These are phyloP conservation scores for Thalassiosira mediterranea DNA, from an alignment of 352 stramenopile species.

Conservation along the genomic window DNA sequence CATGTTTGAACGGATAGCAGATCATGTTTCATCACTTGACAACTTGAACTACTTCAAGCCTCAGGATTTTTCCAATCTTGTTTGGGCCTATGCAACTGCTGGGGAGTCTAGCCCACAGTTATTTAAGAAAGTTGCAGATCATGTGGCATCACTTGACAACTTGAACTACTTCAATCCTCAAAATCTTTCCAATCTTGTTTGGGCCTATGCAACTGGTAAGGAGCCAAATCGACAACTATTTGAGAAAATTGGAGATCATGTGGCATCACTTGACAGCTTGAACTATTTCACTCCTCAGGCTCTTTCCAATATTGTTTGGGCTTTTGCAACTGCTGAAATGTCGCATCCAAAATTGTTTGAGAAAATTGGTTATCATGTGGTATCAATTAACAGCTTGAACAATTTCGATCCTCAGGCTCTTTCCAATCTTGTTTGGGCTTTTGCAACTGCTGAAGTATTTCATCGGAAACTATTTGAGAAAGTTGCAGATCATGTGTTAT, in stretches of 20 bases:
- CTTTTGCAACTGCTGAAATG: conserved; percentile 11
- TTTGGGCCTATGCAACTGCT: neutral
- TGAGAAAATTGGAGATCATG: conserved; percentile 10
- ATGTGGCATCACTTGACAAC: conserved; percentile 1
- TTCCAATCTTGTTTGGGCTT: conserved; percentile 8
- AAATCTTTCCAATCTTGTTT: conserved; percentile 1
- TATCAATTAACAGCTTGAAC: neutral
- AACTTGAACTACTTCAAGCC: neutral
- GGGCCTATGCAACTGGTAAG: conserved; percentile 2
- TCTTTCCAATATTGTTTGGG: conserved; percentile 14
- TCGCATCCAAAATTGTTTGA: conserved; percentile 1
- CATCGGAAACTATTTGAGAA: conserved; percentile 2
- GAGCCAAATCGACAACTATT: neutral
- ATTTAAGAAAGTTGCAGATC: conserved; percentile 8
- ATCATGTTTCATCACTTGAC: neutral
- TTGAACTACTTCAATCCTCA: conserved; percentile 11
- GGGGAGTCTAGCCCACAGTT: neutral
- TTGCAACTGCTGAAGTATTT: neutral
- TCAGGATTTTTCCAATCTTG: neutral
- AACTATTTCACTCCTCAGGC: conserved; percentile 6
- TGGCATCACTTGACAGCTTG: neutral
- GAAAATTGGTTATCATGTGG: conserved; percentile 6
- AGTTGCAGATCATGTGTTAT: conserved; percentile 1
- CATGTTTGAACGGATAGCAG: neutral
- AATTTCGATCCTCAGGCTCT: conserved; percentile 11